Percentiles rank a stretch among this genome's conserved stretches.
Conservation (phyloP, 140 eudicot genomes). For the Cichorium intybus region DNA sequence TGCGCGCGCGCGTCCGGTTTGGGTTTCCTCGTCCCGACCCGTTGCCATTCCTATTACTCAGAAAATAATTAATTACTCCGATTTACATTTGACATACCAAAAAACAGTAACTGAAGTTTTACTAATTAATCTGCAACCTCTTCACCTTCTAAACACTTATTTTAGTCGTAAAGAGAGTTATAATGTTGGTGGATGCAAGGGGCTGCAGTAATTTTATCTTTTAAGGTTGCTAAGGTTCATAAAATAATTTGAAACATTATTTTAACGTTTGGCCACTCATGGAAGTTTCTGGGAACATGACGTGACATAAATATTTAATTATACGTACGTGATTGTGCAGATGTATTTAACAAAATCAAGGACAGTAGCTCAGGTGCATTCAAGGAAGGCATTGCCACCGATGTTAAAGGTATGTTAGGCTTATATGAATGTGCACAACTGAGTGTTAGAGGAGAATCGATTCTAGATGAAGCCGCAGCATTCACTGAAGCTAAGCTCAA, state of each 20-base stretch:
- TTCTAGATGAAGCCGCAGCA: conserved; percentile 40
- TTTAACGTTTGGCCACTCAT: neutral
- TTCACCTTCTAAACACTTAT: neutral
- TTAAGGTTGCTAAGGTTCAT: too few relatives aligned
- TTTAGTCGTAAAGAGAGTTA: neutral
- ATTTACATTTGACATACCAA: neutral
- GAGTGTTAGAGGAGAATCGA: conserved; percentile 34
- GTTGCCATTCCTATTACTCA: too few relatives aligned
- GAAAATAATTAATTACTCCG: too few relatives aligned
- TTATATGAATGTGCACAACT: conserved; percentile 51
- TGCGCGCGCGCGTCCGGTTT: too few relatives aligned
- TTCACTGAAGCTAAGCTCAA: conserved; percentile 33
- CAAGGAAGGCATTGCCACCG: conserved; percentile 18
- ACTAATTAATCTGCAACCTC: neutral
- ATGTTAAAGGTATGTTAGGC: conserved; percentile 42
- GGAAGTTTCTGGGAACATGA: too few relatives aligned
- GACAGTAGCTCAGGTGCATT: conserved; percentile 25
- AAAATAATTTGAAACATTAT: neutral
- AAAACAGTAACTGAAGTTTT: neutral
- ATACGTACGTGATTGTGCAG: conserved; percentile 9
- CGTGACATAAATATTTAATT: neutral
- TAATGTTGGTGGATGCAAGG: neutral
- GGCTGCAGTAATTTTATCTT: too few relatives aligned
- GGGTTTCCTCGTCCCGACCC: too few relatives aligned
- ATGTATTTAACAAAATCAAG: conserved; percentile 37